A percentile compares a stretch with the other conserved stretches of the same genome.
These are phyloP conservation scores for Emmonsia crescens DNA, from an alignment of 2,329 filamentous ascomycete species.

Conservation along the genomic window DNA sequence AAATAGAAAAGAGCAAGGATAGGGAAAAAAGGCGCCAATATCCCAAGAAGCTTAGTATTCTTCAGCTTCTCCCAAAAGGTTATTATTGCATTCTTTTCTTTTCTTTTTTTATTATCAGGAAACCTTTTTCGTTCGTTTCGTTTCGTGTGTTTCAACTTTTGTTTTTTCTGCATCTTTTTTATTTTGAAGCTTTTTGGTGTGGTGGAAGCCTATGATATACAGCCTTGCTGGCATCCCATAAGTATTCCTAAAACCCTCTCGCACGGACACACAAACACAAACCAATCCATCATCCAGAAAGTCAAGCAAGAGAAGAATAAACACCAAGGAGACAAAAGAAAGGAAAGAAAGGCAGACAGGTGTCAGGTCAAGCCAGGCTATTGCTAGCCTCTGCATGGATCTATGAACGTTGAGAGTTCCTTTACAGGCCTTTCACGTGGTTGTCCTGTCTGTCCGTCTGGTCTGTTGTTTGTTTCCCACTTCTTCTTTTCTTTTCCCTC, in stretches of 20 bases:
- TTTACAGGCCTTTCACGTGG: constrained; percentile 1
- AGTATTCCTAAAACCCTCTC: neutral
- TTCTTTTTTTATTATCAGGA: neutral
- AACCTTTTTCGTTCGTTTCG: neutral
- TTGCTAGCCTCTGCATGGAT: neutral
- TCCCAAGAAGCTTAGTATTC: neutral
- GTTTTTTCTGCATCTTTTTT: neutral
- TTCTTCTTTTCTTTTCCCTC: neutral
- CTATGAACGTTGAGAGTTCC: neutral
- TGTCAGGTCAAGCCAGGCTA: neutral
- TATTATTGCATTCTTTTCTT: neutral
- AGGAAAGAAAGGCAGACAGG: neutral
- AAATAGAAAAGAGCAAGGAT: neutral
- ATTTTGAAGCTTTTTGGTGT: neutral
- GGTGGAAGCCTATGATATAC: neutral
- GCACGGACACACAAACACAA: neutral
- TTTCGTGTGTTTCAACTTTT: neutral
- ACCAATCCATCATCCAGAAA: neutral
- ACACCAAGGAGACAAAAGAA: neutral
- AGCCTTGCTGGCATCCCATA: neutral
- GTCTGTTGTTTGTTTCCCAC: neutral
- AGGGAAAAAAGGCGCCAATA: neutral
- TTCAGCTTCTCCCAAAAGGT: neutral
- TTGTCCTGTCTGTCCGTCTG: neutral
- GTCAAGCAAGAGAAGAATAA: neutral